Evolutionary conservation across 2,329 filamentous ascomycete genomes (phyloP).

Genomic region (Diaporthe aspalathi): DNA sequence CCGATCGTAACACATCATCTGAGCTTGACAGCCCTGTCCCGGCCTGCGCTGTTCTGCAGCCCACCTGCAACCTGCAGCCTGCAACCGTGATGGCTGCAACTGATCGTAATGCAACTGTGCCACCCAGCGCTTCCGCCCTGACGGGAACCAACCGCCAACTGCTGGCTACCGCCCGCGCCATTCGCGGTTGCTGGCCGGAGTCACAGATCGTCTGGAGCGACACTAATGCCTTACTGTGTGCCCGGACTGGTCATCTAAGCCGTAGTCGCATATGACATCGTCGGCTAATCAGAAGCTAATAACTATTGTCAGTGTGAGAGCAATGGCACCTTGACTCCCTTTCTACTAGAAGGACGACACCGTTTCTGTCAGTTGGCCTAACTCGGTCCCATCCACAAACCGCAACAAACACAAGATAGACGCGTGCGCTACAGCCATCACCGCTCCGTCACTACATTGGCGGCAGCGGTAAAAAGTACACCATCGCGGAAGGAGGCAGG

Average conservation of each 20-base stretch:
- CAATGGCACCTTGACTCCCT: not conserved
- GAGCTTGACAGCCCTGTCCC: not conserved
- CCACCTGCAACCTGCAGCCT: slow-evolving; percentile 15
- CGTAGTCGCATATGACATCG: not conserved
- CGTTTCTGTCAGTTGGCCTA: not conserved
- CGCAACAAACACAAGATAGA: not conserved
- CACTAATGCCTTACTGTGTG: not conserved
- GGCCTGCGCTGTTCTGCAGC: slow-evolving; percentile 2
- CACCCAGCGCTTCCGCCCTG: slow-evolving; percentile 32
- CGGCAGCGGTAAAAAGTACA: not conserved
- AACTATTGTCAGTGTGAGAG: not conserved
- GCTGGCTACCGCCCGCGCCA: slow-evolving; percentile 13
- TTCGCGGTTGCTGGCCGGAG: not conserved
- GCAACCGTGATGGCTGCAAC: slow-evolving; percentile 11
- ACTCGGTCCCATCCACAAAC: not conserved
- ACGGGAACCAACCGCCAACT: slow-evolving; percentile 31
- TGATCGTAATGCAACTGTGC: slow-evolving; percentile 20
- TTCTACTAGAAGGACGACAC: not conserved
- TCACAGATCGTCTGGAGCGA: not conserved
- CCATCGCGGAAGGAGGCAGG: not conserved
- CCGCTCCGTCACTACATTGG: not conserved
- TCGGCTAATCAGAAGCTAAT: slow-evolving; percentile 15
- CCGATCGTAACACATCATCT: not conserved
- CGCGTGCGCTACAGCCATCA: not conserved
- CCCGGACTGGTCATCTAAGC: not conserved